A percentile compares a stretch with the other conserved stretches of the same genome.
phyloP scores from a whole-genome alignment of 345 rosid species.

The Crucihimalaya himalaica region DNA sequence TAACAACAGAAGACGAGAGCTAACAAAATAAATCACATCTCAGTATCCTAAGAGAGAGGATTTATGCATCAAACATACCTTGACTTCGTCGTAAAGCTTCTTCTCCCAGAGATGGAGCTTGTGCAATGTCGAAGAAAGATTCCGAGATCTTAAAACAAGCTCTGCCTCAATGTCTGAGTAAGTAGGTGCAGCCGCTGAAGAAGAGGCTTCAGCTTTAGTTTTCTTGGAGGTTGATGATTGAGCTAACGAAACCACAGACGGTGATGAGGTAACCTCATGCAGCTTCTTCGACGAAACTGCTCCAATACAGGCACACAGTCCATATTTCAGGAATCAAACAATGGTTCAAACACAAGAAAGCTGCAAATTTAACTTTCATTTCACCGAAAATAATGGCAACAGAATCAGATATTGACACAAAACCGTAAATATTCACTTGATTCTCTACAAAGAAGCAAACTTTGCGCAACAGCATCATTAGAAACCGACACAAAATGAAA shows the following conservation, averaged over 20 bases:
- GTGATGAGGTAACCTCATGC: conserved; percentile 54
- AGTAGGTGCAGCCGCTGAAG: conserved; percentile 42
- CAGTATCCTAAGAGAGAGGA: background rate
- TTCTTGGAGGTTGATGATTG: conserved; percentile 61
- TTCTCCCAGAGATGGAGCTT: conserved; percentile 93
- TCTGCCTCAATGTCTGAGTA: conserved; percentile 64
- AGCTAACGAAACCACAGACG: conserved; percentile 48
- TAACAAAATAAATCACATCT: background rate
- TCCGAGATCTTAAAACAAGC: conserved; percentile 59
- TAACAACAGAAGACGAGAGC: conserved; percentile 7
- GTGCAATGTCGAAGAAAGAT: conserved; percentile 82
- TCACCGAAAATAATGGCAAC: background rate
- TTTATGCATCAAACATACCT: conserved; percentile 49
- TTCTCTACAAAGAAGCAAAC: background rate
- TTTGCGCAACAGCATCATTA: conserved; percentile 4
- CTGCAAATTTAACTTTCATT: background rate
- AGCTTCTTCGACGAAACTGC: conserved; percentile 60
- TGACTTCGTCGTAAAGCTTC: conserved; percentile 84
- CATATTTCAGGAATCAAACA: background rate
- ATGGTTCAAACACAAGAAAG: background rate
- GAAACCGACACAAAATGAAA: background rate
- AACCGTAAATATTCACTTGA: background rate
- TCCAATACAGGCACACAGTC: conserved; percentile 33
- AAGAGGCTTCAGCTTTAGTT: conserved; percentile 28
- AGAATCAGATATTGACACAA: conserved; percentile 1